Evolutionary conservation across 345 rosid genomes (phyloP).

Genomic region (Eucalyptus tenuipes): DNA sequence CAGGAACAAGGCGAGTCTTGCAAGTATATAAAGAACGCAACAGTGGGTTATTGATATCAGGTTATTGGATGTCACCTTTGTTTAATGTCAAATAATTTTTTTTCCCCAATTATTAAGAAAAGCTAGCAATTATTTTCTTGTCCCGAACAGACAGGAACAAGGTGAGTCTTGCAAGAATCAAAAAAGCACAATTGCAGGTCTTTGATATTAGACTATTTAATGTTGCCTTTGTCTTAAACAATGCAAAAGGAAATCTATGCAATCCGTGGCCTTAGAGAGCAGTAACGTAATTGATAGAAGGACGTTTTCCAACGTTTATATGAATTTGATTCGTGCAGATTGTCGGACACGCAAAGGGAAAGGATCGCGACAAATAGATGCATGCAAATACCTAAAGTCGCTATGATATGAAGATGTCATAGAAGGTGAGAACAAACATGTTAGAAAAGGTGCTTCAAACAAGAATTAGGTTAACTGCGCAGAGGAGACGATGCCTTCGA

Average conservation of each 20-base stretch:
- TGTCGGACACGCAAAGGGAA: not conserved
- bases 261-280: not conserved
- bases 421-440: not conserved
- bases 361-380: not conserved
- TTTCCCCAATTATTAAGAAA: not conserved
- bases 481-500: not conserved
- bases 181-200: not conserved
- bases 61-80: not conserved
- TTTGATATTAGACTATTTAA: not conserved
- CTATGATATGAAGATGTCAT: not conserved
- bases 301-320: not conserved
- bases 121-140: not conserved
- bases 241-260: not conserved
- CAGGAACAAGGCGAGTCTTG: not conserved
- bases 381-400: not conserved
- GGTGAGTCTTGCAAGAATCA: not conserved
- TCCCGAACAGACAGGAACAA: not conserved
- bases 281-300: not conserved
- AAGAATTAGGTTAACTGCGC: not conserved
- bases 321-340: not conserved
- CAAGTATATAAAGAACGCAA: not conserved
- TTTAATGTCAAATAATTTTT: not conserved
- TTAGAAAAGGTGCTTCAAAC: not conserved
- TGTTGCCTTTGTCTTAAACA: not conserved
- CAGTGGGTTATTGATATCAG: not conserved